Conservation (phyloP, 148 eudicot genomes). For the Amaranthus cruentus region DNA sequence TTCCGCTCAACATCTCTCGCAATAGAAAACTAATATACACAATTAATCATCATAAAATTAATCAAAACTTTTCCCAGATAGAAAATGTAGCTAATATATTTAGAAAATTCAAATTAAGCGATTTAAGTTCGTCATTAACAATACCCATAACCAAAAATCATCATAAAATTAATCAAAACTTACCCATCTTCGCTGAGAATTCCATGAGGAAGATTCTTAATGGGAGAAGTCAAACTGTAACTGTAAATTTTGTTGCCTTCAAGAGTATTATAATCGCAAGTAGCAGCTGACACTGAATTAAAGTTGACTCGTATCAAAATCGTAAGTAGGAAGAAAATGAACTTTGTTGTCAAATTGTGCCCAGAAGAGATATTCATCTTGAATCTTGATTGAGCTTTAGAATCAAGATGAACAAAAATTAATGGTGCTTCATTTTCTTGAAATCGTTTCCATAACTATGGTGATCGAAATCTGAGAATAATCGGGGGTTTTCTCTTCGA, state of each 20-base stretch:
- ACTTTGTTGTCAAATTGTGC: background rate
- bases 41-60: background rate
- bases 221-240: slow-evolving; percentile 53
- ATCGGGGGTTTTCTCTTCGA: no score
- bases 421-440: background rate
- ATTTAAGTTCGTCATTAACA: slow-evolving; percentile 1
- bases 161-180: slow-evolving; percentile 7
- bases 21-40: background rate
- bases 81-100: background rate
- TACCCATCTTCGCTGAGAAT: slow-evolving; percentile 97
- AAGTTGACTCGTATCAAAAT: slow-evolving; percentile 27
- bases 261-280: slow-evolving; percentile 47
- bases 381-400: background rate
- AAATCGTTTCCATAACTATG: background rate
- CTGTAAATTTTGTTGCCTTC: slow-evolving; percentile 49
- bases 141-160: background rate
- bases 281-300: slow-evolving; percentile 28
- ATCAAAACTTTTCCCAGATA: background rate
- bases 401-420: background rate
- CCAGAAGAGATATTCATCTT: slow-evolving; percentile 2
- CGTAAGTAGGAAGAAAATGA: background rate
- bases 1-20: background rate
- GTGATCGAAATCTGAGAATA: no score
- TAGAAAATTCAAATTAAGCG: background rate
- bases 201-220: slow-evolving; percentile 61